Base-by-base conservation (phyloP, 257 asterid species). In the Ballota nigra region DNA sequence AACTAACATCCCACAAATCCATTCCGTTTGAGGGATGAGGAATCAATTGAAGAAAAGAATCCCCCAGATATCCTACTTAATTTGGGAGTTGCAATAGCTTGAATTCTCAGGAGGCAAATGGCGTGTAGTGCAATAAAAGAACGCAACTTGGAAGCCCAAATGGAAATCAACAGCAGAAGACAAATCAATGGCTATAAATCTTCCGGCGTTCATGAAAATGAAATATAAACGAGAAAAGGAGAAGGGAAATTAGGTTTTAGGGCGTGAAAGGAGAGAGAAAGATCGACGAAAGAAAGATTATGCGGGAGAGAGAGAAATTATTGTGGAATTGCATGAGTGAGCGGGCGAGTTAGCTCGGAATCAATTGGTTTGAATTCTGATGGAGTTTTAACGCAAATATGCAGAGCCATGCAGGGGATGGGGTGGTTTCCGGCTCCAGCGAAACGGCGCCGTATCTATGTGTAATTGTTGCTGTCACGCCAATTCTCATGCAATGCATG, bases 401-500 rank as follows among this genome's bases (percentile, higher is more conserved):
- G 53, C 53, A 41, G 3, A 5, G n/a, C 41, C 41, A 36, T 38
- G 53, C 53, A 45, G 15, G 59, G 59, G 24, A 6, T 24, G 57
- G 23, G 23, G 11, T 8, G 51, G 51, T 41, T 41, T 41, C 18
- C 51, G 16, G 51, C 18, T 41, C 16, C 4, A 41, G 20, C 20
- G 53, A 45, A 45, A 45, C 53, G 53, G 1, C 53, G 53, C 5
- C 53, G 53, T 45, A 15, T 5, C 4, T 43, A 13, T 41, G 16
- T 12, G 49, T 16, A 12, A 41, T 41, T 41, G 1, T 11, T 36
- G 38, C 43, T 36, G 9, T 9, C 52, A 23, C 58, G 45, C 58
- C 36, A 34, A 52, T 8, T 53, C 38, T 56, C 66, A 52, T 51
- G 71, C 71, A 72, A 51, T 68, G 69, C 79, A 62, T 78, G 78